These are phyloP conservation scores for Leccinellum albellum DNA, from an alignment of 768 basidiomycete species.

Conservation along the genomic window DNA sequence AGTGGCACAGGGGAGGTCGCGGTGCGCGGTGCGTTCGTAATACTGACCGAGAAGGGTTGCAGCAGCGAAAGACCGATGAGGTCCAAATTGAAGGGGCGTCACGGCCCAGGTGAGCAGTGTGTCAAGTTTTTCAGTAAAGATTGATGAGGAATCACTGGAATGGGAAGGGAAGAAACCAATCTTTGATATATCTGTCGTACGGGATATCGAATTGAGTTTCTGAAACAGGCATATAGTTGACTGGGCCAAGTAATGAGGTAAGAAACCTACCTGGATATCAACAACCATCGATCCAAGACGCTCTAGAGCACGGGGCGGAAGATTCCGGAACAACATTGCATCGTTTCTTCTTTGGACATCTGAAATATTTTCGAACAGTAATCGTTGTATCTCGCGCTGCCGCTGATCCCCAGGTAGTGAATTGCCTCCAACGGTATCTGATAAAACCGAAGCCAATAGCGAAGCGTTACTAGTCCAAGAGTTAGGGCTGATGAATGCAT, in stretches of 20 bases:
- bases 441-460: constrained; percentile 38
- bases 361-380: constrained; percentile 55
- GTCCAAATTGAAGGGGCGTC: constrained; percentile 76
- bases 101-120: constrained; percentile 78
- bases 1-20: constrained; percentile 55
- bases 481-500: constrained; percentile 70
- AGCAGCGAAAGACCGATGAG: constrained; percentile 74
- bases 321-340: constrained; percentile 68
- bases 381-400: constrained; percentile 44
- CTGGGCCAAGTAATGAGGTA: background rate
- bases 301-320: constrained; percentile 58
- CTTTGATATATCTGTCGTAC: constrained; percentile 54
- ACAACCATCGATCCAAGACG: constrained; percentile 58
- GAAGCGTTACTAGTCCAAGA: constrained; percentile 56
- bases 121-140: constrained; percentile 67
- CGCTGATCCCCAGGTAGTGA: constrained; percentile 19
- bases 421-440: constrained; percentile 35
- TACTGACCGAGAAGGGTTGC: constrained; percentile 64
- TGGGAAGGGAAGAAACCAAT: constrained; percentile 57
- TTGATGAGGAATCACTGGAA: constrained; percentile 30
- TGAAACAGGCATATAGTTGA: constrained; percentile 26
- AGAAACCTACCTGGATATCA: constrained; percentile 43
- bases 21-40: constrained; percentile 60
- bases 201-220: constrained; percentile 76
- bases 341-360: constrained; percentile 78